These are phyloP conservation scores for Fagopyrum homotropicum DNA, from an alignment of 148 eudicot species.

Conservation along the genomic window DNA sequence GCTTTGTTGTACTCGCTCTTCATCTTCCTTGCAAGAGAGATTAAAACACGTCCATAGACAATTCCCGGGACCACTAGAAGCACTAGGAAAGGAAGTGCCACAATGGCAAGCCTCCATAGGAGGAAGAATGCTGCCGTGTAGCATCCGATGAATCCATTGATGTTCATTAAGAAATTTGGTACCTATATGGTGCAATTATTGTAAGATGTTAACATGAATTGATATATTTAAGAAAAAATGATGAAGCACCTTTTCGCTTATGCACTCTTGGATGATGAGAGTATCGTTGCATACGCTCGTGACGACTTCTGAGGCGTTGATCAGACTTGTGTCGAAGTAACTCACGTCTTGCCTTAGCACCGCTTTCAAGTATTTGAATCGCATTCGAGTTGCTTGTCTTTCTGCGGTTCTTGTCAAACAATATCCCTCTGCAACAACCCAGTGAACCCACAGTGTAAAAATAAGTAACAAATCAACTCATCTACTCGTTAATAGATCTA, in stretches of 20 bases:
- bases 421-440: constrained; percentile 36
- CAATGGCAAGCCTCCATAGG: constrained; percentile 29
- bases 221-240: no score
- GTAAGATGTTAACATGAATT: constrained; percentile 13
- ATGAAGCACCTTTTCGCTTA: constrained; percentile 39
- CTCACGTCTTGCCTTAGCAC: constrained; percentile 37
- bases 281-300: constrained; percentile 42
- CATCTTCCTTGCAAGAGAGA: no score
- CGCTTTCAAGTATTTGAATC: constrained; percentile 37
- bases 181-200: constrained; percentile 1
- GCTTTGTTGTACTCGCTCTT: no score
- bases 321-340: constrained; percentile 42
- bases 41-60: no score
- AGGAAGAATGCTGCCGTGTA: constrained; percentile 16
- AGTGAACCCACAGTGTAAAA: no score
- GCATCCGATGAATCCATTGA: constrained; percentile 15
- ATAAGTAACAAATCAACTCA: neutral
- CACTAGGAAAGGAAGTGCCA: constrained; percentile 21
- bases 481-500: neutral
- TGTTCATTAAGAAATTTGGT: constrained; percentile 23
- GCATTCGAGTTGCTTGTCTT: constrained; percentile 14
- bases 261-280: constrained; percentile 41
- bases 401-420: constrained; percentile 45
- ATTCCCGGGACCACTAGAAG: constrained; percentile 10
- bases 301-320: constrained; percentile 41